A percentile compares a stretch with the other conserved stretches of the same genome.
Conservation (phyloP, 306 rosid species). For the Delonix regia region DNA sequence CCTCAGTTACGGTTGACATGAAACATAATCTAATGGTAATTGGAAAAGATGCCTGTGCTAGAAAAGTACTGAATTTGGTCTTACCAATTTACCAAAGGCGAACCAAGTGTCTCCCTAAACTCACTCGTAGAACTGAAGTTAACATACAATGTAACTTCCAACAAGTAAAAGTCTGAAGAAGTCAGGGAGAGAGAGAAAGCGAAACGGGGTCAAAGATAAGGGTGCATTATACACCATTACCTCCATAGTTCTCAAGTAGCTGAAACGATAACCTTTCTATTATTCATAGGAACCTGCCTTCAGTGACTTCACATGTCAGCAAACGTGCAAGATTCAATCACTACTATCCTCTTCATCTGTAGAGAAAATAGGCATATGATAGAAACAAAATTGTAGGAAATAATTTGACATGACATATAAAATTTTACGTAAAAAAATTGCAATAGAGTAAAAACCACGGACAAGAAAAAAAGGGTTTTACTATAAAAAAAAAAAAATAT, state of each 20-base stretch:
- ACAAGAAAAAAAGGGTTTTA: too few relatives aligned
- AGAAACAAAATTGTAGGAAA: too few relatives aligned
- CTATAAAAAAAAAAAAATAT: too few relatives aligned
- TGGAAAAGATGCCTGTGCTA: background rate
- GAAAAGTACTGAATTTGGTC: background rate
- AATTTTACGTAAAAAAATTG: too few relatives aligned
- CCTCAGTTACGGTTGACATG: too few relatives aligned
- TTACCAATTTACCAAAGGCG: background rate
- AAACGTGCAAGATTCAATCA: conserved; percentile 40
- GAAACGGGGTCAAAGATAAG: background rate
- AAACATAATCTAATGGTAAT: background rate
- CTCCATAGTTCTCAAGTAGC: conserved; percentile 21
- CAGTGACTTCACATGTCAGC: conserved; percentile 2
- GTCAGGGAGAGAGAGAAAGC: too few relatives aligned
- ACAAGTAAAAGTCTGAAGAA: background rate
- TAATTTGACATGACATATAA: too few relatives aligned
- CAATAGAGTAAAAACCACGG: too few relatives aligned
- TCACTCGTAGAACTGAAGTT: conserved; percentile 4
- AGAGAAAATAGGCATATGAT: too few relatives aligned
- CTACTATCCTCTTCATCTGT: conserved; percentile 64
- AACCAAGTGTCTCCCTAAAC: background rate
- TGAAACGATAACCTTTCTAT: too few relatives aligned
- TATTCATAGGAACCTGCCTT: conserved; percentile 22
- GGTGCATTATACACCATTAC: conserved; percentile 37
- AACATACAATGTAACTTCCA: background rate